Conservation (phyloP, 805 yeast species). For the Kuraishia ogatae region DNA sequence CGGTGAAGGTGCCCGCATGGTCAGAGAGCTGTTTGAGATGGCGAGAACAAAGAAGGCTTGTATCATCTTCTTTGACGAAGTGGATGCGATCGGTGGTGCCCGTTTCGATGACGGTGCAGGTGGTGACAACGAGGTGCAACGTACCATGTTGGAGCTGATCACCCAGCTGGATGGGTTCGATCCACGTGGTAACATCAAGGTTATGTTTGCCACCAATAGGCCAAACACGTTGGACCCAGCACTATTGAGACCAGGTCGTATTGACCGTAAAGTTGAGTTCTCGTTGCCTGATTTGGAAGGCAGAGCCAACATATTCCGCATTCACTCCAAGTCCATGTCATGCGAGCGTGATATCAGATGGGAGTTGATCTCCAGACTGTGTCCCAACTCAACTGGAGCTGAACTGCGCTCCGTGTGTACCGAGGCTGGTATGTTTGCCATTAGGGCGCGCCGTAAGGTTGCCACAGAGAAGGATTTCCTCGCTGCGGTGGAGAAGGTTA, state of each 20-base stretch:
- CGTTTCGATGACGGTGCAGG: slow-evolving; percentile 99
- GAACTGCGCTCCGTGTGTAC: slow-evolving; percentile 97
- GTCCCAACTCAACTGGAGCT: slow-evolving; percentile 99
- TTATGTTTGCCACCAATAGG: slow-evolving; percentile 98
- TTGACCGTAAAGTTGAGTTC: slow-evolving; percentile 97
- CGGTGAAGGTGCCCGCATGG: slow-evolving; percentile 99
- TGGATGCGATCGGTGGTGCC: slow-evolving; percentile 99
- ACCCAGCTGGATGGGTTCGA: slow-evolving; percentile 98
- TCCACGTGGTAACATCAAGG: slow-evolving; percentile 97
- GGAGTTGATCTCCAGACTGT: slow-evolving; percentile 94
- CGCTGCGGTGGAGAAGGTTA: slow-evolving; percentile 96
- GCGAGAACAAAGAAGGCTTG: slow-evolving; percentile 98
- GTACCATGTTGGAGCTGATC: slow-evolving; percentile 97
- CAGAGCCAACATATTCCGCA: slow-evolving; percentile 93
- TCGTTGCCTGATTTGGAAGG: slow-evolving; percentile 96
- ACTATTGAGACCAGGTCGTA: slow-evolving; percentile 94
- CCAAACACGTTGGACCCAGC: slow-evolving; percentile 99
- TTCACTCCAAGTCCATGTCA: slow-evolving; percentile 96
- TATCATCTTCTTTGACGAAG: slow-evolving; percentile 95
- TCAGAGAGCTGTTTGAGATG: slow-evolving; percentile 96
- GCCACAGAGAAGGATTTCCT: slow-evolving; percentile 97
- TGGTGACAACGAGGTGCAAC: slow-evolving; percentile 97
- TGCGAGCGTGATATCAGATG: slow-evolving; percentile 96
- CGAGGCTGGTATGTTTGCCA: slow-evolving; percentile 99
- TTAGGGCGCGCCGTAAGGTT: slow-evolving; percentile 95